These are phyloP conservation scores for Podila epicladia DNA, from an alignment of 192 early-diverging fungal genomes.

Conservation along the genomic window DNA sequence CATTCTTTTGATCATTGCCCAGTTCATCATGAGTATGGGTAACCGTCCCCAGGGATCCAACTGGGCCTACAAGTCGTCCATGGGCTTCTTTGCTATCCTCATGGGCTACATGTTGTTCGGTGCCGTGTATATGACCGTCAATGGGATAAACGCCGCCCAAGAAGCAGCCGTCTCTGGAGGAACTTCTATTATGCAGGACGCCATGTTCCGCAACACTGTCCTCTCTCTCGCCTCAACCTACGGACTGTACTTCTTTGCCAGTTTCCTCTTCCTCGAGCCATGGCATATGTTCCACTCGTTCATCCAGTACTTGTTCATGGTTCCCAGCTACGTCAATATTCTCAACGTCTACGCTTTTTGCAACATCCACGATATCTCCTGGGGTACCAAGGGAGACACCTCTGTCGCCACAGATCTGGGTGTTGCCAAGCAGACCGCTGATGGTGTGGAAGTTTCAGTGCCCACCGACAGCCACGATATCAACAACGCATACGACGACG, in stretches of 20 bases:
- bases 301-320: conserved; percentile 77
- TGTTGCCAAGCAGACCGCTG: conserved; percentile 52
- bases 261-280: conserved; percentile 76
- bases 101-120: conserved; percentile 69
- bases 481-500: conserved; percentile 58
- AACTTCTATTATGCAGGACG: conserved; percentile 49
- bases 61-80: conserved; percentile 63
- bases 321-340: conserved; percentile 82
- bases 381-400: conserved; percentile 91
- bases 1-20: conserved; percentile 80
- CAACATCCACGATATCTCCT: conserved; percentile 71
- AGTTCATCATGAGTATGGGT: conserved; percentile 92
- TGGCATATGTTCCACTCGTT: conserved; percentile 84
- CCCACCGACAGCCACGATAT: conserved; percentile 56
- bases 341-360: conserved; percentile 70
- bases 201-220: conserved; percentile 68
- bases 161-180: conserved; percentile 7
- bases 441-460: conserved; percentile 58
- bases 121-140: conserved; percentile 57
- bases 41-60: conserved; percentile 94
- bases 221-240: conserved; percentile 77
- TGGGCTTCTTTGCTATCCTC: conserved; percentile 56
- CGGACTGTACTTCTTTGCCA: conserved; percentile 77
- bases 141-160: conserved; percentile 44
- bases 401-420: conserved; percentile 55